Percentiles rank a stretch among this genome's conserved stretches.
Conservation (phyloP, 176 grass and related monocot species). For the Musa troglodytarum region DNA sequence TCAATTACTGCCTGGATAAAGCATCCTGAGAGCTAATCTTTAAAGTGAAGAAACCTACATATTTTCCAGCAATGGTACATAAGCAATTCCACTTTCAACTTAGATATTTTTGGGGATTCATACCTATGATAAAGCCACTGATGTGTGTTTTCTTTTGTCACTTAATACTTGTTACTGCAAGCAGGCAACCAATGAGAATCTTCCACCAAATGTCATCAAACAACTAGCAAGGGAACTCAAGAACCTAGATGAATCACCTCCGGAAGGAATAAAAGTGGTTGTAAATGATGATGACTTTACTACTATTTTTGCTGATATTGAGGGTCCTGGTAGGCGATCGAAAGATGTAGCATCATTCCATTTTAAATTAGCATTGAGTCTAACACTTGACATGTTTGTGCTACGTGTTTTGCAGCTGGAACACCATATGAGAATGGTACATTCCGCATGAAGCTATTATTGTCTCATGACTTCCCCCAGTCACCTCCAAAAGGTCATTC, state of each 20-base stretch:
- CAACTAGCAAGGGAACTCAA: conserved; percentile 92
- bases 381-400: conserved; percentile 10
- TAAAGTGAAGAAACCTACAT: neutral
- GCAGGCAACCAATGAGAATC: conserved; percentile 90
- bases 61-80: neutral
- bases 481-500: conserved; percentile 75
- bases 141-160: neutral
- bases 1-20: neutral
- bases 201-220: conserved; percentile 85
- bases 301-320: conserved; percentile 92
- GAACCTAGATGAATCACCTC: conserved; percentile 82
- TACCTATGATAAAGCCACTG: too few species aligned
- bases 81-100: neutral
- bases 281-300: conserved; percentile 94
- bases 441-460: conserved; percentile 83
- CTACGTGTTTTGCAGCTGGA: conserved; percentile 41
- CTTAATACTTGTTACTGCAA: neutral
- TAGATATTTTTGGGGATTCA: neutral
- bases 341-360: neutral
- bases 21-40: neutral
- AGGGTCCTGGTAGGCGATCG: conserved; percentile 56
- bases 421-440: conserved; percentile 91
- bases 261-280: conserved; percentile 87
- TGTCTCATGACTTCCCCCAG: conserved; percentile 73
- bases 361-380: neutral